Conservation (phyloP, 805 yeast genomes). For the Grigorovia yakushimaensis region DNA sequence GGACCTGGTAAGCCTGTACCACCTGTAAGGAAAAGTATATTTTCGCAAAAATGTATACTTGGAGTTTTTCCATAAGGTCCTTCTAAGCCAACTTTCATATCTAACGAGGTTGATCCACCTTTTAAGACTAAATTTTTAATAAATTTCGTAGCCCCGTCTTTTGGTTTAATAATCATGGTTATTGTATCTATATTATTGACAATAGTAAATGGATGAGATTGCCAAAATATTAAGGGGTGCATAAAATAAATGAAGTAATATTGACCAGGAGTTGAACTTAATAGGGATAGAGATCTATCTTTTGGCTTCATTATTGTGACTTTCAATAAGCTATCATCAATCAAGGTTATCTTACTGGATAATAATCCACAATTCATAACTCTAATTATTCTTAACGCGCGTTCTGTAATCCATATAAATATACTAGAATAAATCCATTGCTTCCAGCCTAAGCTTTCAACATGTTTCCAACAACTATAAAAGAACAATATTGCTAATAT, state of each 20-base stretch:
- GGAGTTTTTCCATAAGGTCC: slow-evolving; percentile 61
- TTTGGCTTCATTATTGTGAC: slow-evolving; percentile 10
- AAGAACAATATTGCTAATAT: slow-evolving; percentile 34
- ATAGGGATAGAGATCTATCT: slow-evolving; percentile 7
- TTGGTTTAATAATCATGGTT: slow-evolving; percentile 35
- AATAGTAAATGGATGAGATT: slow-evolving; percentile 49
- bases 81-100: slow-evolving; percentile 38
- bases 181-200: slow-evolving; percentile 33
- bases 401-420: slow-evolving; percentile 35
- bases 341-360: slow-evolving; percentile 10
- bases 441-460: slow-evolving; percentile 35
- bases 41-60: slow-evolving; percentile 41
- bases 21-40: slow-evolving; percentile 55
- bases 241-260: slow-evolving; percentile 40
- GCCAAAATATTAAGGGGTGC: slow-evolving; percentile 40
- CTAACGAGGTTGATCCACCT: slow-evolving; percentile 18
- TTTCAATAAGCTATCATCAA: slow-evolving; percentile 14
- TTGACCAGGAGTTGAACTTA: slow-evolving; percentile 37
- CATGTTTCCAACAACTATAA: slow-evolving; percentile 38
- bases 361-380: slow-evolving; percentile 19
- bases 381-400: slow-evolving; percentile 30
- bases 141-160: slow-evolving; percentile 37
- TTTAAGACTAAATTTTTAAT: slow-evolving; percentile 25
- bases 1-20: slow-evolving; percentile 68
- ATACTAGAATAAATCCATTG: slow-evolving; percentile 33